Evolutionary conservation across 225 moss, liverwort and hornwort species (phyloP), one percentile per base, ranked within the genome.

Genomic region (Lunularia cruciata): DNA sequence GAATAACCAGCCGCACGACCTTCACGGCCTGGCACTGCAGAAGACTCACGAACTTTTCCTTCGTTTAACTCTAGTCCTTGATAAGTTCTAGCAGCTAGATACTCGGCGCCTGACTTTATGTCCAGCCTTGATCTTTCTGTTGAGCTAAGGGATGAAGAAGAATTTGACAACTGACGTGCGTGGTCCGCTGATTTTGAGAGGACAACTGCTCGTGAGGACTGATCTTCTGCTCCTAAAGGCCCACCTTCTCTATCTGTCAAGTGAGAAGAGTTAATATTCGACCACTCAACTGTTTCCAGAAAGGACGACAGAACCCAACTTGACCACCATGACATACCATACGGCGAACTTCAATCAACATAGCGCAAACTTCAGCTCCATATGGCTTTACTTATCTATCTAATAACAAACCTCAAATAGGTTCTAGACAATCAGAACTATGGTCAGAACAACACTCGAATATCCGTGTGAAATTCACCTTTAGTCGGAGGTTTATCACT

Each of bases 41-140:
- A 45, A 15, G 73, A 72, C 14, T 72, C 77, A 48, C 39, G 76
- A 12, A 74, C 79, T 79, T 20, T 71, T 55, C 54, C 72, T 11
- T 59, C 35, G 57, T 63, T 68, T 8, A 85, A 70, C 65, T 91
- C 86, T 42, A 93, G 77, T n/a, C 93, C 98, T 69, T 89, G 91
- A 51, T 87, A 98, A 72, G 89, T 89, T 72, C 89, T 86, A 13
- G 85, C 72, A 47, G 91, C 91, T 34, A 98, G 75, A 64, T 85
- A 95, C 64, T 90, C 88, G 0, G 98, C 83, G 59, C 92, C 88
- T 30, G 98, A 91, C 54, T 63, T 82, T 2, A 89, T 86, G 68
- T 89, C 86, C 19, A 83, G 47, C 28, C 66, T 76, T 63, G 63
- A 75, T 73, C 86, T 86, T 28, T 83, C 84, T 70, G 87, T 85